Conservation (phyloP, 1,284 basidiomycete species). For the Boletus calvinii region DNA sequence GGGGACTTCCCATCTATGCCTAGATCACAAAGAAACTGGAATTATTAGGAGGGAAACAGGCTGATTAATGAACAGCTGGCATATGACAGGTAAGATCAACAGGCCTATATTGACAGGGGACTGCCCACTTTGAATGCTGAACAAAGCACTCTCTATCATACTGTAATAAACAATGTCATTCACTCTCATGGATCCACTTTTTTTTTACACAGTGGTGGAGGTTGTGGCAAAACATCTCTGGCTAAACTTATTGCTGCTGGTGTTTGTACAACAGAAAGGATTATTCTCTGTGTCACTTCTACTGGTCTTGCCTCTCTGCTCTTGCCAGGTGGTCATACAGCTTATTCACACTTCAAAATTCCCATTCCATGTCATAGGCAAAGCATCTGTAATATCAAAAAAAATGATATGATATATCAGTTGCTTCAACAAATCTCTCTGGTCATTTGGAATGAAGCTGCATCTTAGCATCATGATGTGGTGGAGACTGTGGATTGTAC, state of each 20-base stretch:
- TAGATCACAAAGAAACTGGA: conserved; percentile 31
- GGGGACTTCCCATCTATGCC: conserved; percentile 36
- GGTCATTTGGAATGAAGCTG: conserved; percentile 28
- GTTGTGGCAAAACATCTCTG: conserved; percentile 51
- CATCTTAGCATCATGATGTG: conserved; percentile 34
- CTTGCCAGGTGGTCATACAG: conserved; percentile 11
- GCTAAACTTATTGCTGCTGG: conserved; percentile 40
- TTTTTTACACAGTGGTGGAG: conserved; percentile 47
- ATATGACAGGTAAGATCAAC: too few relatives aligned
- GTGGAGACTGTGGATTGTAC: conserved; percentile 37
- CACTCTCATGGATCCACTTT: conserved; percentile 22
- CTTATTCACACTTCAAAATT: conserved; percentile 18
- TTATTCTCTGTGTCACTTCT: conserved; percentile 38
- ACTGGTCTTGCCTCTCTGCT: conserved; percentile 26
- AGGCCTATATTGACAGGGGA: conserved; percentile 29
- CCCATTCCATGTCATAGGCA: conserved; percentile 28
- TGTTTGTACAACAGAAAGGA: conserved; percentile 26
- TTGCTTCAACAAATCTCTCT: neutral
- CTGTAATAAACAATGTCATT: conserved; percentile 12
- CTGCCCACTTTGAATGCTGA: conserved; percentile 6
- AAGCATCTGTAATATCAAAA: conserved; percentile 35
- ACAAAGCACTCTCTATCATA: conserved; percentile 10
- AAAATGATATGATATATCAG: conserved; percentile 14
- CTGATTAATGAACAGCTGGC: conserved; percentile 43
- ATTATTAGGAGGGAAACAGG: conserved; percentile 24